Evolutionary conservation across 768 basidiomycete genomes (phyloP).

Genomic region (Boletales sp.): DNA sequence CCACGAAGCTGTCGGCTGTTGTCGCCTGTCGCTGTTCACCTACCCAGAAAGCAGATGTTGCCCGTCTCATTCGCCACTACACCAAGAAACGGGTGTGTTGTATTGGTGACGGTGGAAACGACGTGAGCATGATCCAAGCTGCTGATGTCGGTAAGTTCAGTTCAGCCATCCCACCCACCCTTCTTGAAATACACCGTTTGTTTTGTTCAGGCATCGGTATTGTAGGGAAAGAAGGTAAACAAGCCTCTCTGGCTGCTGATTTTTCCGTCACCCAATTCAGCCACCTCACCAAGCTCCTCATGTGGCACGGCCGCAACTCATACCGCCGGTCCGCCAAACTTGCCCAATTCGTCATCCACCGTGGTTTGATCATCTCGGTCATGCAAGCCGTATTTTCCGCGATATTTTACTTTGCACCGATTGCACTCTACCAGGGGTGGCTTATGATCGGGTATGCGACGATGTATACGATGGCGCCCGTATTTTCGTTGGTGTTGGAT

Average conservation of each 20-base stretch:
- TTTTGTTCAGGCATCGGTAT: conserved; percentile 78
- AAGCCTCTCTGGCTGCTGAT: conserved; percentile 98
- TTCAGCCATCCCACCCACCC: too few relatives aligned
- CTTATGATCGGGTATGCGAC: conserved; percentile 96
- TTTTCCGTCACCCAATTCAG: conserved; percentile 98
- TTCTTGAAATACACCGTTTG: not conserved
- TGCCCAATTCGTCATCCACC: conserved; percentile 97
- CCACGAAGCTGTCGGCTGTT: conserved; percentile 93
- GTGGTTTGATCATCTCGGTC: conserved; percentile 93
- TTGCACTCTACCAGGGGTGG: conserved; percentile 98
- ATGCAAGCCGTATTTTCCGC: conserved; percentile 97
- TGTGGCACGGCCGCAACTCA: conserved; percentile 99
- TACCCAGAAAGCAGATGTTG: conserved; percentile 98
- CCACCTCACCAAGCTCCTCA: conserved; percentile 88
- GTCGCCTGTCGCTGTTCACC: conserved; percentile 98
- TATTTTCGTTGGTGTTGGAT: conserved; percentile 95
- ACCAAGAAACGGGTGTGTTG: conserved; percentile 97
- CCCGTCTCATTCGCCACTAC: conserved; percentile 82
- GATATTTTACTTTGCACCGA: conserved; percentile 92
- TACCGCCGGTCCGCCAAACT: conserved; percentile 98
- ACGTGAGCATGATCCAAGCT: conserved; percentile 99
- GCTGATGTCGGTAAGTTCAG: conserved; percentile 86
- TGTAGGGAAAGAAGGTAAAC: conserved; percentile 98
- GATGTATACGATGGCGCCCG: conserved; percentile 96
- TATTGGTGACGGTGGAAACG: conserved; percentile 98